Base-by-base conservation (phyloP, 495 filamentous ascomycete genomes). In the Venustampulla echinocandica region DNA sequence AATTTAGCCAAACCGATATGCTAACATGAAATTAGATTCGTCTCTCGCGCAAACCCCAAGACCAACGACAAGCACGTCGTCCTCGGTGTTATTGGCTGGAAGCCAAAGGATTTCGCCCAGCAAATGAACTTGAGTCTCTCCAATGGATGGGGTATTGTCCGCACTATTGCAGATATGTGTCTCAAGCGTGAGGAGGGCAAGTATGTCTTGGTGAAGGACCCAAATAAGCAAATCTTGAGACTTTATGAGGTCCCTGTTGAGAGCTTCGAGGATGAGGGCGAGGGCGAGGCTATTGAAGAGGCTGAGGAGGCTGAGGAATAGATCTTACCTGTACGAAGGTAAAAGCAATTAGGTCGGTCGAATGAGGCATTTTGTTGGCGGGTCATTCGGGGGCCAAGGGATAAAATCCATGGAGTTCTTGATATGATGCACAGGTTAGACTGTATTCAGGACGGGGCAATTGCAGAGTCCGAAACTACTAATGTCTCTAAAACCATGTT, bases 131-230 rank as follows among this genome's bases (percentile, higher is more conserved):
- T 98, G 53, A 90, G 87, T 62, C 77, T 97, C 30, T 82, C 82
- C 60, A 98, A 97, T 67, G 93, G 93, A 50, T 98, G 93, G 93
- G 92, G 90, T 67, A 97, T 98, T 46, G 93, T 98, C 34, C 85
- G 92, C 50, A 97, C 93, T 11, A 92, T 98, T 53, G 83, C 86
- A 47, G 92, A 98, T 65, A 93, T 96, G 78, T 79, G 76, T 55
- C 64, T 86, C 45, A 75, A 81, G 67, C 75, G 77, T 58, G 73
- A 75, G 15, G 84, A 87, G 54, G 84, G 81, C 42, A 84, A 87
- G 58, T 84, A 83, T 54, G 73, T 80, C 10, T 66, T 81, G 13
- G 78, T 81, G 46, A 83, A 85, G 84, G 92, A 98, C 61, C 92
- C 92, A 41, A 98, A 98, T 69, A 95, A 94, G 78, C 78, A 81